Evolutionary conservation across 805 yeast genomes (phyloP).

Genomic region (Kodamaea lidongshanica): DNA sequence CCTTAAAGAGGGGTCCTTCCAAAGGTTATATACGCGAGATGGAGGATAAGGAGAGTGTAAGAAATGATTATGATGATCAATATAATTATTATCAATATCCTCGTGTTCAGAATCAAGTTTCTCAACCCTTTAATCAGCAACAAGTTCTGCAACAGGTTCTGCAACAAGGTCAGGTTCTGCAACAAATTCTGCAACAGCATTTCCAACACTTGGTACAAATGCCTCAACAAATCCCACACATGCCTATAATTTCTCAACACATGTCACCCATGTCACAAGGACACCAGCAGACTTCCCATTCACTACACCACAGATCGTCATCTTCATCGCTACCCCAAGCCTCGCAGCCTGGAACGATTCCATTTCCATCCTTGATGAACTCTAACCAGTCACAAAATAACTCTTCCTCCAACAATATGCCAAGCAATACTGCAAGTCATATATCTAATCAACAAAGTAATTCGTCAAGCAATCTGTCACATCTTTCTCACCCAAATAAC

Average conservation of each 20-base stretch:
- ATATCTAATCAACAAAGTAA: neutral
- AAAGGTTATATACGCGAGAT: conserved; percentile 56
- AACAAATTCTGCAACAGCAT: conserved; percentile 1
- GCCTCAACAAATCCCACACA: no score
- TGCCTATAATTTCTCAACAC: no score
- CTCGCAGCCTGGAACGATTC: no score
- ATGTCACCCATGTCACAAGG: no score
- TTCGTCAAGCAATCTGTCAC: neutral
- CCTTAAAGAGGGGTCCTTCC: conserved; percentile 73
- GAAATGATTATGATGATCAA: conserved; percentile 1
- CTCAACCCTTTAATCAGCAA: neutral
- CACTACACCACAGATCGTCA: no score
- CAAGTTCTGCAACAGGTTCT: conserved; percentile 1
- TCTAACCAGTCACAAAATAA: no score
- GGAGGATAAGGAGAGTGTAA: conserved; percentile 28
- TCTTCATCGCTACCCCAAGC: no score
- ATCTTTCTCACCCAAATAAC: no score
- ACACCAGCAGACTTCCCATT: no score
- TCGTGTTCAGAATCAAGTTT: neutral
- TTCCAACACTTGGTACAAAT: no score
- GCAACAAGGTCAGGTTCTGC: conserved; percentile 1
- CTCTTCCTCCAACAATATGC: conserved; percentile 3
- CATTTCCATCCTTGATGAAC: no score
- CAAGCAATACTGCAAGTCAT: conserved; percentile 2
- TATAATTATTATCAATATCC: neutral